Percentiles rank a stretch among this genome's conserved stretches.
Conservation (phyloP, 805 yeast genomes). For the Cyberlindnera americana region DNA sequence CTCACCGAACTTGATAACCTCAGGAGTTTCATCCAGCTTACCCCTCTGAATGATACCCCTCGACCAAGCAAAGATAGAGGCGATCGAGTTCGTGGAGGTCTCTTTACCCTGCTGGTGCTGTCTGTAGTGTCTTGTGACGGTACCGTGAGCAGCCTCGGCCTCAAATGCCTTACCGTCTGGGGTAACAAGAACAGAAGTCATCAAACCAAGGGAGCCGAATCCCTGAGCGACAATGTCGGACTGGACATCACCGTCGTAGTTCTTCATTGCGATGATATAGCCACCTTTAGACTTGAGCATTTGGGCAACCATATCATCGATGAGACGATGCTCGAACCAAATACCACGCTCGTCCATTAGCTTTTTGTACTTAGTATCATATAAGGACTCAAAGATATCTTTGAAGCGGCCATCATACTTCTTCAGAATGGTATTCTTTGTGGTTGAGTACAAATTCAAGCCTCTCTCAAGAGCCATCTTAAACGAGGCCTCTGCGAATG, state of each 20-base stretch:
- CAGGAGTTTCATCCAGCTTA: conserved; percentile 80
- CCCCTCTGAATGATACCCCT: conserved; percentile 94
- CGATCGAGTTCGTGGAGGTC: conserved; percentile 95
- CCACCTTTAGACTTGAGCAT: conserved; percentile 97
- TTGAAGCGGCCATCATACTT: conserved; percentile 93
- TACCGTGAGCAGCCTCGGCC: conserved; percentile 98
- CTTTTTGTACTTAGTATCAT: conserved; percentile 62
- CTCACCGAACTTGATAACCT: conserved; percentile 76
- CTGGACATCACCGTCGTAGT: conserved; percentile 97
- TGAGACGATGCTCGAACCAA: conserved; percentile 95
- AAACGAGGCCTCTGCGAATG: conserved; percentile 92
- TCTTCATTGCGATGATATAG: conserved; percentile 91
- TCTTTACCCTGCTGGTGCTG: conserved; percentile 96
- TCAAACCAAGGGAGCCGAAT: conserved; percentile 91
- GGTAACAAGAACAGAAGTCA: conserved; percentile 96
- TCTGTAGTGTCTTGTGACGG: conserved; percentile 96
- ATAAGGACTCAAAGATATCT: conserved; percentile 83
- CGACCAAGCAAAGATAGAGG: conserved; percentile 96
- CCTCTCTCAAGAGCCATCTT: conserved; percentile 77
- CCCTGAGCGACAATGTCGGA: conserved; percentile 98
- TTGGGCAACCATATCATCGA: conserved; percentile 99
- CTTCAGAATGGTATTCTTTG: conserved; percentile 93
- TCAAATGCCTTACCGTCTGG: conserved; percentile 96
- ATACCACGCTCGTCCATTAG: conserved; percentile 77
- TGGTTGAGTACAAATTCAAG: conserved; percentile 79